Base-by-base conservation (phyloP, 2,329 filamentous ascomycete genomes). In the Aspergillus sojae region DNA sequence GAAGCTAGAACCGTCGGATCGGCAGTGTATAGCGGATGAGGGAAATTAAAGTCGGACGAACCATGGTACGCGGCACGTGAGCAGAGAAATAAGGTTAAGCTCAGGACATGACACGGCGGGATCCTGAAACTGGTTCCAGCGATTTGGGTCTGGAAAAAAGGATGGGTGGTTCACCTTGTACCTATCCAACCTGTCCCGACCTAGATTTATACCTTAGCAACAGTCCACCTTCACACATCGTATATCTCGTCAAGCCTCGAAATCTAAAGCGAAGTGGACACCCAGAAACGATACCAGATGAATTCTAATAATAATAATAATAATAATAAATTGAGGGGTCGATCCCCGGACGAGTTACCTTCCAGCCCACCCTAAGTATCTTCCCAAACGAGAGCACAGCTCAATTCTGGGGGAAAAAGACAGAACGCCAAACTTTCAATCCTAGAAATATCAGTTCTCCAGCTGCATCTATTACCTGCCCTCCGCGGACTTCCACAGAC, bases 51-150 rank as follows among this genome's bases (percentile, higher is more conserved):
- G 53, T 61, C 41, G 50, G 53, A 41, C 48, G 66, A 68, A 67
- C 64, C 64, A 68, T 69, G 63, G 66, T 64, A 68, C 68, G 53
- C 39, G 45, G 53, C 67, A 68, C 65, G 66, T 67, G 66, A 68
- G 43, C 30, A 46, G 58, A 45, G 52, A 65, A 68, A 66, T 70
- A 70, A 70, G 68, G 68, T 70, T 70, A 70, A 67, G 68, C 67
- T 70, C 67, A 61, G 57, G 48, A 32, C 50, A 60, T 62, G 46
- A 58, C 56, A 55, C 21, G 52, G 23, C 50, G 26, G 28, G 26
- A 32, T 34, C 10, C 26, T 48, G 50, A 28, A 52, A 46, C 50
- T 21, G 7, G 50, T 55, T 45, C 58, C 62, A 54, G 48, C 39
- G 57, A 60, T 41, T 34, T 56, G 60, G 55, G 32, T 56, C 50